A percentile compares a stretch with the other conserved stretches of the same genome.
Conservation (phyloP, 371 early-diverging fungal species). For the Mucor velutinosus region DNA sequence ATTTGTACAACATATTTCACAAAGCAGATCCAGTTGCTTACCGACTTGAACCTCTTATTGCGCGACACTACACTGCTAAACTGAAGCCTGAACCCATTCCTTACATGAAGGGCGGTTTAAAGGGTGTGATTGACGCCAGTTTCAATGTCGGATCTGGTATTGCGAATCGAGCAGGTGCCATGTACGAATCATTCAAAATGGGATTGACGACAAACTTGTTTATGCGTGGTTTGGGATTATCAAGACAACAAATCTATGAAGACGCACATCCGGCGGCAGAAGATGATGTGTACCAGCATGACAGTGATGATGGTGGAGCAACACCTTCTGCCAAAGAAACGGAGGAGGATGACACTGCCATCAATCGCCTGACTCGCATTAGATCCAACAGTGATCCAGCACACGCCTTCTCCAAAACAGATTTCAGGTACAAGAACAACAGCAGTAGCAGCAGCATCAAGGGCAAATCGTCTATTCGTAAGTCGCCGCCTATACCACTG, state of each 20-base stretch:
- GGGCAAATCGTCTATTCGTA: constrained; percentile 14
- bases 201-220: constrained; percentile 61
- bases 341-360: constrained; percentile 10
- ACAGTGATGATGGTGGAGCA: constrained; percentile 16
- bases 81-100: constrained; percentile 73
- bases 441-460: neutral
- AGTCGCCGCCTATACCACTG: constrained; percentile 31
- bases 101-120: constrained; percentile 85
- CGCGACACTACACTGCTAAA: constrained; percentile 51
- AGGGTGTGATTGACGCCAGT: constrained; percentile 62
- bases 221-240: constrained; percentile 57
- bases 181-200: constrained; percentile 65
- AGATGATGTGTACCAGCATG: constrained; percentile 18
- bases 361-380: constrained; percentile 24
- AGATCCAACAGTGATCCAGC: constrained; percentile 42
- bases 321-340: neutral
- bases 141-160: constrained; percentile 65
- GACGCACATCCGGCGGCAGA: constrained; percentile 32
- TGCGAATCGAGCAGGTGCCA: constrained; percentile 71
- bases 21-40: constrained; percentile 60
- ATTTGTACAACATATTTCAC: constrained; percentile 82
- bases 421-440: constrained; percentile 11
- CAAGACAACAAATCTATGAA: constrained; percentile 45
- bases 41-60: constrained; percentile 76
- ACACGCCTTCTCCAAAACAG: constrained; percentile 4